Evolutionary conservation across 1,284 basidiomycete genomes (phyloP).

Genomic region (Tylopilus sp.): DNA sequence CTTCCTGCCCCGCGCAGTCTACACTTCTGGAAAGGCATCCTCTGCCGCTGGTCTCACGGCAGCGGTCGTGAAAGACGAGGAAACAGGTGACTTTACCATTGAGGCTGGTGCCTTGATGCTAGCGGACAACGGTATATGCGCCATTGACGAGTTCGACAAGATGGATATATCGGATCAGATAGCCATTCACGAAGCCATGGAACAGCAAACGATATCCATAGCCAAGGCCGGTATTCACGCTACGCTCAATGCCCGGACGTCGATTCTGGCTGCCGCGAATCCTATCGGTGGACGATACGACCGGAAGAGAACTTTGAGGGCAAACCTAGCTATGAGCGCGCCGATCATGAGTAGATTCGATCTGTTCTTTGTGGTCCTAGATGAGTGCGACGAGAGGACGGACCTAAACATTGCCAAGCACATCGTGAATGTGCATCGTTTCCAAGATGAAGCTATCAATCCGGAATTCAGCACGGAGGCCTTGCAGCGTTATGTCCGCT

Average conservation of each 20-base stretch:
- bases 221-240: conserved; percentile 99
- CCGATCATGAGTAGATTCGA: conserved; percentile 99
- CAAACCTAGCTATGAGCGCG: conserved; percentile 98
- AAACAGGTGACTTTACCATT: conserved; percentile 99
- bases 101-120: conserved; percentile 99
- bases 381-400: conserved; percentile 93
- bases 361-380: conserved; percentile 96
- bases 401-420: conserved; percentile 95
- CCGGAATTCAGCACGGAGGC: conserved; percentile 98
- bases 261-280: conserved; percentile 97
- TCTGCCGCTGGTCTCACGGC: conserved; percentile 98
- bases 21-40: conserved; percentile 98
- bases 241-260: conserved; percentile 96
- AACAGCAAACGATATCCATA: conserved; percentile 99
- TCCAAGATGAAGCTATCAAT: conserved; percentile 90
- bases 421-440: conserved; percentile 97
- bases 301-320: conserved; percentile 87
- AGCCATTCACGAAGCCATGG: conserved; percentile 99
- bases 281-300: conserved; percentile 97
- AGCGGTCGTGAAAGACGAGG: conserved; percentile 97
- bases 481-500: conserved; percentile 94
- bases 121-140: conserved; percentile 99
- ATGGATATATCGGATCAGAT: conserved; percentile 99
- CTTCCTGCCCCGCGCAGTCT: conserved; percentile 98
- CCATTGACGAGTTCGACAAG: conserved; percentile 99